Percentiles rank a stretch among this genome's conserved stretches.
Evolutionary conservation across 164 flowering plant species (phyloP).

Genomic region (Dillenia turbinata): DNA sequence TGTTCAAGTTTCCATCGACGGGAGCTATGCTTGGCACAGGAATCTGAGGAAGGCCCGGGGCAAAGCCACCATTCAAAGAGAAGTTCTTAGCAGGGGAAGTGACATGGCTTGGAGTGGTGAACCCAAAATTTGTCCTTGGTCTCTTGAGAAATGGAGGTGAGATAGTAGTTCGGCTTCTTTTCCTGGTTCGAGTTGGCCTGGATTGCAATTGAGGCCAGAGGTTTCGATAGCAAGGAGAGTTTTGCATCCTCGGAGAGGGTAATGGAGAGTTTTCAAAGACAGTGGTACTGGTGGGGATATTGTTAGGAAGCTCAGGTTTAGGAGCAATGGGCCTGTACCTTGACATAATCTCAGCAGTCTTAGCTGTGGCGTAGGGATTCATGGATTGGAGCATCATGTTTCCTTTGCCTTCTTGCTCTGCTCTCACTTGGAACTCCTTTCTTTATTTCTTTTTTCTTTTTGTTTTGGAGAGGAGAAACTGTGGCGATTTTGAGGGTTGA

Average conservation of each 20-base stretch:
- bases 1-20: conserved; percentile 6
- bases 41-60: conserved; percentile 18
- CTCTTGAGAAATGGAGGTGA: conserved; percentile 39
- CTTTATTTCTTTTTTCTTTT: too few relatives aligned
- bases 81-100: conserved; percentile 23
- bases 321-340: conserved; percentile 95
- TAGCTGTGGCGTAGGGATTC: conserved; percentile 36
- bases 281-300: background rate
- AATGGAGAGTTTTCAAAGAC: conserved; percentile 13
- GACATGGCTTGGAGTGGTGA: conserved; percentile 19
- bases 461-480: background rate
- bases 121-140: conserved; percentile 15
- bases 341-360: conserved; percentile 86
- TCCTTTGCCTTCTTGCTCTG: background rate
- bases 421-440: background rate
- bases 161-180: conserved; percentile 43
- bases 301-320: conserved; percentile 43
- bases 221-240: conserved; percentile 41
- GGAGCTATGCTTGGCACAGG: conserved; percentile 8
- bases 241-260: conserved; percentile 28
- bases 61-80: conserved; percentile 29
- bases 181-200: conserved; percentile 54
- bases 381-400: conserved; percentile 48
- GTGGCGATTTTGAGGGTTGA: background rate
- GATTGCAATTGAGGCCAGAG: conserved; percentile 55